These are phyloP conservation scores for Phytophthora melonis DNA, from an alignment of 352 stramenopile genomes.

Conservation along the genomic window DNA sequence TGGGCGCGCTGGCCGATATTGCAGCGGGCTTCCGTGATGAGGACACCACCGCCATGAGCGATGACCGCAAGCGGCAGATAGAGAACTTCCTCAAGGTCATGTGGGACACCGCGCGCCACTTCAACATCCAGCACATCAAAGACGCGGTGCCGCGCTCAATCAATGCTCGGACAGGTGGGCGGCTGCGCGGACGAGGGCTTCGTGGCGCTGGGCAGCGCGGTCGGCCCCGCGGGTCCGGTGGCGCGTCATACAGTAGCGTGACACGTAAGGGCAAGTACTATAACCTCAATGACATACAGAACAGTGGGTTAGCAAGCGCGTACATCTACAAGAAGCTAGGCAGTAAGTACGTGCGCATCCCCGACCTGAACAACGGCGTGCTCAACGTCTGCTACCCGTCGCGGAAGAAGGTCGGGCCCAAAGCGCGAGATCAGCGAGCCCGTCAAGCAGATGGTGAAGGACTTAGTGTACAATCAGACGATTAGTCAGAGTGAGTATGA, in stretches of 20 bases:
- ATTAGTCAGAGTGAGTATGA: neutral
- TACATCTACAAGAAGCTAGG: neutral
- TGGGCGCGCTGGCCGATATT: too few species aligned
- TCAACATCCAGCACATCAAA: too few species aligned
- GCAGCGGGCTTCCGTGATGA: too few species aligned
- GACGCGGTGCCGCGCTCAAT: too few species aligned
- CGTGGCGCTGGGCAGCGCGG: neutral
- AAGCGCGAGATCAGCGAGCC: neutral
- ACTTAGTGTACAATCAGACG: neutral
- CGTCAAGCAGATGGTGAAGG: neutral
- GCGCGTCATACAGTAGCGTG: neutral
- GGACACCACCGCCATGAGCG: too few species aligned
- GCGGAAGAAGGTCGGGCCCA: neutral
- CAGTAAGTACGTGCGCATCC: neutral
- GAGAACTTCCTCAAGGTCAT: too few species aligned
- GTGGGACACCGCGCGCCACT: too few species aligned
- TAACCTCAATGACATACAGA: neutral
- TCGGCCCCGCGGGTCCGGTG: neutral
- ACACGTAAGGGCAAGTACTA: neutral
- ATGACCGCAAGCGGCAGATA: too few species aligned
- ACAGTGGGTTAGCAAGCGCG: neutral
- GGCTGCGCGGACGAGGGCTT: neutral
- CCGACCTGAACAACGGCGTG: neutral
- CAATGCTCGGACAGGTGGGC: too few species aligned
- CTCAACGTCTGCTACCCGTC: neutral